Base-by-base conservation (phyloP, 495 filamentous ascomycete species). In the Recurvomyces mirabilis region DNA sequence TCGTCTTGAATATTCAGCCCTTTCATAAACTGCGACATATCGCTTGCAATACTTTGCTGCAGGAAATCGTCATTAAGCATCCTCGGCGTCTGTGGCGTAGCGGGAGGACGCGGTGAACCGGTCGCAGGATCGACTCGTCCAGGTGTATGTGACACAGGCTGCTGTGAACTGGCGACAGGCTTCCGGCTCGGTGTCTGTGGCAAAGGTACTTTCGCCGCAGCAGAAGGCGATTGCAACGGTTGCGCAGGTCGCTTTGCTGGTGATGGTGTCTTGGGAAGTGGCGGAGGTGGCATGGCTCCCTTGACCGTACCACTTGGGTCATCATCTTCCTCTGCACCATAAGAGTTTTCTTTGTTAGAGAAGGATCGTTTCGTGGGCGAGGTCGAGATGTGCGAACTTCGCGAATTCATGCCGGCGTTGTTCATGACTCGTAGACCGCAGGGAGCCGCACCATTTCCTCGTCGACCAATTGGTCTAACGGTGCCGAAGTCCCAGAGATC, bases 401-500 rank as follows among this genome's bases (percentile, higher is more conserved):
- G 42, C 54, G 75, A 68, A 58, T 91, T 89, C 4, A 79, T 73
- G 3, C 74, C 77, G 9, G 82, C 73, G 29, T 82, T 82, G 41
- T 82, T 84, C 75, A 91, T 77, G 0, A 77, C 67, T 42, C 74
- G 78, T 17, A 86, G 63, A 10, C 64, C 77, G n/a, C n/a, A n/a
- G n/a, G n/a, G n/a, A 6, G 52, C 51, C 19, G 66, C 69, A 23
- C 46, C 46, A 37, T 46, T 41, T 21, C n/a, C 35, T 13, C 46
- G 45, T 26, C 41, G 21, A 6, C 37, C 74, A 18, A 72, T 77
- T 22, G 87, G 77, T 32, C 85, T 71, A 36, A 94, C 81, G 1
- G 88, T 95, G 19, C 88, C 87, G 68, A 95, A 95, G 62, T 95
- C 88, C 88, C 88, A 95, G 47, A 94, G 75, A 59, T 94, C 85